A percentile compares a stretch with the other conserved stretches of the same genome.
These are phyloP conservation scores for Penicillium waksmanii DNA, from an alignment of 495 filamentous ascomycete genomes.

Conservation along the genomic window DNA sequence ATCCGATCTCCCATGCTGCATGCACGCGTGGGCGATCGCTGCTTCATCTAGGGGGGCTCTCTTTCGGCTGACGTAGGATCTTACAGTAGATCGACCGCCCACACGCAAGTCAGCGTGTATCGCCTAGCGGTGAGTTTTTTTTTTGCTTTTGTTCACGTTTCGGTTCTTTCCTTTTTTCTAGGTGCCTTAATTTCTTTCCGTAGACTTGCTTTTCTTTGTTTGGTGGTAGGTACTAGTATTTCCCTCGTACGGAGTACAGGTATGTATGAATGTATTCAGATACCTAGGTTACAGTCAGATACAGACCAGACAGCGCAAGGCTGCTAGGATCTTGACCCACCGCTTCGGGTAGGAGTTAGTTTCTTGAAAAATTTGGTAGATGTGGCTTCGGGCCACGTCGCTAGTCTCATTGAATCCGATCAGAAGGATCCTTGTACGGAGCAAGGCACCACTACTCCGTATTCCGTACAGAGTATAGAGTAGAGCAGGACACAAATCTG, in stretches of 20 bases:
- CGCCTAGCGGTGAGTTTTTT: conserved; percentile 23
- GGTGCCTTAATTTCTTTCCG: neutral
- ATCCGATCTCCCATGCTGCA: conserved; percentile 21
- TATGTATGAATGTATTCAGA: too few species aligned
- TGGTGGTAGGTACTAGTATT: too few species aligned
- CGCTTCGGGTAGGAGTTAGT: neutral
- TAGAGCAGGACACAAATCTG: neutral
- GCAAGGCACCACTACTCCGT: too few species aligned
- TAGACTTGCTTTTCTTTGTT: neutral
- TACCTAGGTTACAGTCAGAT: neutral
- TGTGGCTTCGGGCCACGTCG: conserved; percentile 16
- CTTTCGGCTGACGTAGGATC: conserved; percentile 17
- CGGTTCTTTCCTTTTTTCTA: neutral
- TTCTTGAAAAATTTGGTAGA: neutral
- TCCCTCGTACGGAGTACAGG: too few species aligned
- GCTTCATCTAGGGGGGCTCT: conserved; percentile 9
- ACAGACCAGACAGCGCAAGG: too few species aligned
- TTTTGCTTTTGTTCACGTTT: neutral
- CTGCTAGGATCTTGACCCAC: too few species aligned
- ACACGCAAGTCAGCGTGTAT: conserved; percentile 6
- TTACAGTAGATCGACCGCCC: conserved; percentile 16
- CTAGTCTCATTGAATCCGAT: conserved; percentile 9
- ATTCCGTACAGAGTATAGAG: neutral
- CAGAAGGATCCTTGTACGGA: neutral
- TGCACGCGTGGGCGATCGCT: conserved; percentile 15